These are phyloP conservation scores for Metschnikowia koreensis DNA, from an alignment of 805 yeast species.

Conservation along the genomic window DNA sequence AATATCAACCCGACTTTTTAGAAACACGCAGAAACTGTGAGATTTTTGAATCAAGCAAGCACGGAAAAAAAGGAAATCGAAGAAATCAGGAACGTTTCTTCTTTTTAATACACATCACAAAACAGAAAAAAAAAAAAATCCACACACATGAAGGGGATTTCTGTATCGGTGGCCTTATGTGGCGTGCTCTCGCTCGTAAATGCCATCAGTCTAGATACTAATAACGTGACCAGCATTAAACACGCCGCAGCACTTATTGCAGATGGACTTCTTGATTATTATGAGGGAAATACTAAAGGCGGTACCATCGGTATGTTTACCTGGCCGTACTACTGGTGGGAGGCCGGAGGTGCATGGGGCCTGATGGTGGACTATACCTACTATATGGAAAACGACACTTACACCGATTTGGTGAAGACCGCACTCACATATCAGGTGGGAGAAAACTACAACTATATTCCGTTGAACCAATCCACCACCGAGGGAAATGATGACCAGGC, in stretches of 20 bases:
- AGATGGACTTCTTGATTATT: slow-evolving; percentile 78
- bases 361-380: slow-evolving; percentile 75
- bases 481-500: slow-evolving; percentile 99
- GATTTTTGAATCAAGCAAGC: too few species aligned
- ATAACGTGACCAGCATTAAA: slow-evolving; percentile 44
- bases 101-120: not conserved
- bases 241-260: slow-evolving; percentile 60
- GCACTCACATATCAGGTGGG: slow-evolving; percentile 70
- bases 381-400: slow-evolving; percentile 68
- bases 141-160: not conserved
- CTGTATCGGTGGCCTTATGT: not conserved
- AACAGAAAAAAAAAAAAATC: not conserved
- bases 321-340: slow-evolving; percentile 97
- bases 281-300: slow-evolving; percentile 65
- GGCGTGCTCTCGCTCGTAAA: slow-evolving; percentile 7
- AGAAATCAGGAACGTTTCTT: too few species aligned
- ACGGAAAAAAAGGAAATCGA: too few species aligned
- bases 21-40: too few species aligned
- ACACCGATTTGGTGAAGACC: slow-evolving; percentile 52
- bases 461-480: slow-evolving; percentile 81
- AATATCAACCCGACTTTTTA: too few species aligned
- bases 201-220: slow-evolving; percentile 35
- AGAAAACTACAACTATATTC: slow-evolving; percentile 72
- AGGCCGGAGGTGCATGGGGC: slow-evolving; percentile 96
- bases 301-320: slow-evolving; percentile 85